Base-by-base conservation (phyloP, 768 basidiomycete genomes). In the Rhodotorula kratochvilovae region DNA sequence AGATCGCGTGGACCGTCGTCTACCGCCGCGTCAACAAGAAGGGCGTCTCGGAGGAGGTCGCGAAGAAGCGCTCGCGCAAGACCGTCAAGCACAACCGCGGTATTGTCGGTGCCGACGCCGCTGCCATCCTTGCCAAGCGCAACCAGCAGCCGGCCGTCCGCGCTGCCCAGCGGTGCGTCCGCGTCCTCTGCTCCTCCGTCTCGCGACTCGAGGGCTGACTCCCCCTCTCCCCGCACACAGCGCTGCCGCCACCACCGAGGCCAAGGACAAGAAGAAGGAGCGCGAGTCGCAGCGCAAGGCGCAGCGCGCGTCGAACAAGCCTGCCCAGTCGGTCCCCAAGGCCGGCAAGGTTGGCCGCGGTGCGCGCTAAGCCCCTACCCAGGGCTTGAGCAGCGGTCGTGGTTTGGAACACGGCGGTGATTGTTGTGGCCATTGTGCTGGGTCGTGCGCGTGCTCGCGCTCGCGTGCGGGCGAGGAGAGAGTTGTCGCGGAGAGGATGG, bases 21-120 rank as follows among this genome's bases (percentile, higher is more conserved):
- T 95, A 90, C 86, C 90, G 91, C 76, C 90, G 93, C 78, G 91
- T 96, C 89, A 96, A 98, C 88, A 96, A 95, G 88, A 99, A 99
- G 88, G 96, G 96, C 82, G 87, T 98, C 82, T 93, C 93, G 61
- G 95, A 98, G 84, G 95, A 98, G 83, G 90, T 94, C 63, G 92
- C 93, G 79, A 99, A 98, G 92, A 97, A 96, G 85, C 90, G 95
- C 75, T 90, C 90, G 61, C 90, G 94, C 83, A 88, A 89, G 83
- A 92, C 91, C 75, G 92, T 98, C 80, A 99, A 98, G 86, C 56
- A 92, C 85, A 89, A 95, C 84, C 92, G 96, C 80, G 96, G 96
- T 73, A 92, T 98, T 82, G 92, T 93, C 79, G 96, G 96, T 82
- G 92, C 92, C 76, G 93, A 97, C 82, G 87, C 98, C 71, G 86